Conservation (phyloP, 2,329 filamentous ascomycete genomes). For the Botrytis cinerea region DNA sequence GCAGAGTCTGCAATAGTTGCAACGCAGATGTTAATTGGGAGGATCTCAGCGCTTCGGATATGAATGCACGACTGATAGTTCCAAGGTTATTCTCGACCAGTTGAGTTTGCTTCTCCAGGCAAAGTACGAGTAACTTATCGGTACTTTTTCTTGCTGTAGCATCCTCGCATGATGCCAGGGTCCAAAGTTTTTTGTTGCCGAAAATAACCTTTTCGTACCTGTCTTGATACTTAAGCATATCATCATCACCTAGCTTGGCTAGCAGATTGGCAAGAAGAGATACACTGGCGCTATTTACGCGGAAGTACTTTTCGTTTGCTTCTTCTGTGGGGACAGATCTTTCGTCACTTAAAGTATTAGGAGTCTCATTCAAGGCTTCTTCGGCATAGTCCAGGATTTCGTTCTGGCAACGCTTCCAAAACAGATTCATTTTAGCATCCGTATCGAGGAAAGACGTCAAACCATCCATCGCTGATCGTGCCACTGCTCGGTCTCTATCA, state of each 20-base stretch:
- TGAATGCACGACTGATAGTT: slow-evolving; percentile 58
- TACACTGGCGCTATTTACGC: slow-evolving; percentile 64
- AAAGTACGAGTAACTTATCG: slow-evolving; percentile 53
- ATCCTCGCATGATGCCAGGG: slow-evolving; percentile 64
- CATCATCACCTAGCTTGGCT: slow-evolving; percentile 50
- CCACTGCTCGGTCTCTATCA: slow-evolving; percentile 77
- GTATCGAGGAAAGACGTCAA: slow-evolving; percentile 74
- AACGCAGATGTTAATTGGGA: slow-evolving; percentile 73
- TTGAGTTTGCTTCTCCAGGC: slow-evolving; percentile 50
- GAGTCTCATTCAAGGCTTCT: slow-evolving; percentile 77
- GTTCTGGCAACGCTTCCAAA: slow-evolving; percentile 80
- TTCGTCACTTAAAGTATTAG: slow-evolving; percentile 84
- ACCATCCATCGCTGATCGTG: slow-evolving; percentile 75
- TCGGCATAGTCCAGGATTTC: slow-evolving; percentile 81
- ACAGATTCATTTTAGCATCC: slow-evolving; percentile 72
- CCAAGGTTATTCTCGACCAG: slow-evolving; percentile 53
- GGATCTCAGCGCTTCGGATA: slow-evolving; percentile 72
- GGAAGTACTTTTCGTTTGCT: slow-evolving; percentile 78
- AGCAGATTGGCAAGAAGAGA: slow-evolving; percentile 58
- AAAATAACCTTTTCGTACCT: slow-evolving; percentile 68
- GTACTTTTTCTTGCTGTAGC: slow-evolving; percentile 52
- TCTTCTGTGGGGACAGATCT: slow-evolving; percentile 82
- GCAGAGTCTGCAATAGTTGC: slow-evolving; percentile 68
- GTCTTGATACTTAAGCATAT: slow-evolving; percentile 60
- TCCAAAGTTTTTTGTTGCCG: slow-evolving; percentile 64